Percentiles rank a stretch among this genome's conserved stretches.
These are phyloP conservation scores for Hortiboletus flavorubellus DNA, from an alignment of 768 basidiomycete species.

Conservation along the genomic window DNA sequence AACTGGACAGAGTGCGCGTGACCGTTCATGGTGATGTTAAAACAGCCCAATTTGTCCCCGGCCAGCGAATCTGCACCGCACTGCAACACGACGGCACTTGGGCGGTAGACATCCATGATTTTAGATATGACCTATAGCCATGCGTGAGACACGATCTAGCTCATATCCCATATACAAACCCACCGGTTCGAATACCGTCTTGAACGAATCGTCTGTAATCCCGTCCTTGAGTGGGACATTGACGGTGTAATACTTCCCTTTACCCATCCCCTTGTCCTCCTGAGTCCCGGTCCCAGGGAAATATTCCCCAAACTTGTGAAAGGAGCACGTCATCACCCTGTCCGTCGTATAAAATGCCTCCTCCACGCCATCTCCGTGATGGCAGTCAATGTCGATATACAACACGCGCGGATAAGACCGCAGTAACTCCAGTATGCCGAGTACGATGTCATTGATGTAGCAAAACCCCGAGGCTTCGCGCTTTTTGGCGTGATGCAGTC, in stretches of 20 bases:
- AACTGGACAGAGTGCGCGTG: conserved; percentile 91
- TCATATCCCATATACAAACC: conserved; percentile 21
- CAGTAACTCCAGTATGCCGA: conserved; percentile 91
- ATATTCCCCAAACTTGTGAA: conserved; percentile 92
- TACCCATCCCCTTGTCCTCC: conserved; percentile 79
- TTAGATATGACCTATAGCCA: conserved; percentile 65
- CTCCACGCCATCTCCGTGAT: conserved; percentile 98
- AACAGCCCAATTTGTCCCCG: conserved; percentile 93
- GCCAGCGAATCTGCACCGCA: conserved; percentile 96
- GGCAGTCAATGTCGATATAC: conserved; percentile 97
- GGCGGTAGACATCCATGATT: conserved; percentile 85
- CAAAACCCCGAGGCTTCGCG: conserved; percentile 97
- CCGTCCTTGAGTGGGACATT: conserved; percentile 96
- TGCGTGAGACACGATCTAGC: not conserved
- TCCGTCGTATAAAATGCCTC: conserved; percentile 98
- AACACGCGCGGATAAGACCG: conserved; percentile 82
- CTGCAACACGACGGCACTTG: conserved; percentile 86
- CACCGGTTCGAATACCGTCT: conserved; percentile 90
- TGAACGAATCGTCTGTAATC: conserved; percentile 85
- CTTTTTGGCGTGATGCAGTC: conserved; percentile 99
- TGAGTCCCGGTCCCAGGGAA: conserved; percentile 80
- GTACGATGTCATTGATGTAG: conserved; percentile 98
- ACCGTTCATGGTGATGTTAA: conserved; percentile 94
- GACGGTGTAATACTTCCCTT: conserved; percentile 83
- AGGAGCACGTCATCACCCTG: conserved; percentile 94